Base-by-base conservation (phyloP, 1,139 yeast species). In the Pichia sp. region DNA sequence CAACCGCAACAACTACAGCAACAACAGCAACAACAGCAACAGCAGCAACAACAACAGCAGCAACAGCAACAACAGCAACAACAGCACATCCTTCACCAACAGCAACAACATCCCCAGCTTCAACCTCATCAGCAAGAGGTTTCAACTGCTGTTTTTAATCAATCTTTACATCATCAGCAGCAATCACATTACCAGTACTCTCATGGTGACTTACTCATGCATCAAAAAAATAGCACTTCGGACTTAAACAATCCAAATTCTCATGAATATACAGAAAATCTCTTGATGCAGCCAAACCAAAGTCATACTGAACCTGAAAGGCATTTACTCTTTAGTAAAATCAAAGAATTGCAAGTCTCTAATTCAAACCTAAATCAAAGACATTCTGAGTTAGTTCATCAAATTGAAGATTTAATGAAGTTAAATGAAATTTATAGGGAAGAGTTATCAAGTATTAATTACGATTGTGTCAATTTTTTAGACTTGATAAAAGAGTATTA, bases 391-490 rank as follows among this genome's bases (percentile, higher is more conserved):
- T 60, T 80, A 44, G 67, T 69, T 53, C 69, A 68, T 53, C 77
- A 73, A 46, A 69, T 73, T 60, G 66, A 70, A 25, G 63, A 69
- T 45, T 62, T 77, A 44, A 71, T 70, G 34, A 60, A 70, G n/a
- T 69, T 74, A 47, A 76, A 76, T 56, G 83, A 79, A 36, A 59
- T 70, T 11, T 71, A 79, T 7, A 67, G 69, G 34, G 76, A 72
- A 10, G 83, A 79, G 43, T 60, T 78, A 52, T 71, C 74, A 44
- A 70, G 70, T 48, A 72, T 75, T n/a, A 78, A 77, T 57, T 59
- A 70, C 49, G 85, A 81, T 59, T 70, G 79, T 64, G 73, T 80
- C 2, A 72, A 72, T 36, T 54, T 80, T 6, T 61, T 81, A 41
- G 85, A 80, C 46, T 62, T 76, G 47, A 59, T 80, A 46, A 78